Evolutionary conservation across 306 rosid species (phyloP).

Genomic region (Cucurbita ficifolia): DNA sequence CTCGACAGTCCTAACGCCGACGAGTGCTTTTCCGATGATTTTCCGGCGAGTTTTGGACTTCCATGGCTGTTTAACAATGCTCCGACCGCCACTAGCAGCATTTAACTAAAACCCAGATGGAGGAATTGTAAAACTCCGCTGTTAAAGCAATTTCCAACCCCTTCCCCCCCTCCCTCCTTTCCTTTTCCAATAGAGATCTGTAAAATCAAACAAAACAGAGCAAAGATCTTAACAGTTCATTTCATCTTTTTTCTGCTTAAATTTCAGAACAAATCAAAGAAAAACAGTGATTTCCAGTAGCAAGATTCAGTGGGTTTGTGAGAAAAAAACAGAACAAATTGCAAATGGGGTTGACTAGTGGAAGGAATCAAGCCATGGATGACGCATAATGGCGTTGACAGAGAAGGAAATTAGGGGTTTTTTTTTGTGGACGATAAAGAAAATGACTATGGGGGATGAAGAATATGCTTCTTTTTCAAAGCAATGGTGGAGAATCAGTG

Average conservation of each 20-base stretch:
- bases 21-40: slow-evolving; percentile 44
- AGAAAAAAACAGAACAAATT: background rate
- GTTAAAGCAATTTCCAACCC: background rate
- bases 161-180: background rate
- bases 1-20: slow-evolving; percentile 27
- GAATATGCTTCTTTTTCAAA: slow-evolving; percentile 1
- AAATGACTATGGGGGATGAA: background rate
- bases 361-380: background rate
- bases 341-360: background rate
- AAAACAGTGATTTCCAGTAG: background rate
- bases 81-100: slow-evolving; percentile 48
- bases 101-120: slow-evolving; percentile 17
- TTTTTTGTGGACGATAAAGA: background rate
- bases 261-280: background rate
- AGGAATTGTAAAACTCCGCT: background rate
- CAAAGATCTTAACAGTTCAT: background rate
- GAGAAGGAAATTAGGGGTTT: background rate
- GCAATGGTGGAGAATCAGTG: slow-evolving; percentile 7
- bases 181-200: background rate
- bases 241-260: background rate
- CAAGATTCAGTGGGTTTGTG: background rate
- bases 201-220: background rate
- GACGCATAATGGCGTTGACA: slow-evolving; percentile 5
- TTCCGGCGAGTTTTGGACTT: slow-evolving; percentile 25
- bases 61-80: slow-evolving; percentile 53